Evolutionary conservation across 2,329 filamentous ascomycete species (phyloP).

Genomic region (Fusarium longipes): DNA sequence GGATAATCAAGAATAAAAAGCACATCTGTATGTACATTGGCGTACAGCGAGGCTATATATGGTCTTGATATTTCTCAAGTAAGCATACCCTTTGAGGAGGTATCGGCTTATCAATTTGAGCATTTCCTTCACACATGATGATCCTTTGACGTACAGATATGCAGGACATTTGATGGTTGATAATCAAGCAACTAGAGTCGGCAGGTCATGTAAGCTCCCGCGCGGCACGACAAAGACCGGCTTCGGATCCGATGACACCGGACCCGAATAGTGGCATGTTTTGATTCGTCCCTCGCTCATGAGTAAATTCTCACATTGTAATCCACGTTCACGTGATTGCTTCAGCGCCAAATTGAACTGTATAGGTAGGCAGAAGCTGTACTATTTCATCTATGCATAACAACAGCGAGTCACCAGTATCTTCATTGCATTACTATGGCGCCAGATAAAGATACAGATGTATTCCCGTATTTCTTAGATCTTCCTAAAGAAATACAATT

Average conservation of each 20-base stretch:
- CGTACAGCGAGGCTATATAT: not conserved
- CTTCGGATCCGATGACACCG: not conserved
- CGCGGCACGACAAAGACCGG: slow-evolving; percentile 1
- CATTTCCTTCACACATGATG: not conserved
- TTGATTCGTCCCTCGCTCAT: not conserved
- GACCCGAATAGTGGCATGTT: not conserved
- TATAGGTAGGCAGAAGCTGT: too few species aligned
- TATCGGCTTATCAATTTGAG: not conserved
- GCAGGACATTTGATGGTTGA: not conserved
- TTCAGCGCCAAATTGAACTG: too few species aligned
- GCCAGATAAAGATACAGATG: too few species aligned
- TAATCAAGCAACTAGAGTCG: slow-evolving; percentile 9
- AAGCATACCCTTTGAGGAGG: not conserved
- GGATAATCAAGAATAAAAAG: not conserved
- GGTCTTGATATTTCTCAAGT: not conserved
- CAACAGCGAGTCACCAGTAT: too few species aligned
- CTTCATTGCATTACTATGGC: too few species aligned
- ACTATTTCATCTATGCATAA: too few species aligned
- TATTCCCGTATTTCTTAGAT: slow-evolving; percentile 3
- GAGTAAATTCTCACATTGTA: too few species aligned
- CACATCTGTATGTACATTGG: not conserved
- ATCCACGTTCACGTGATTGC: not conserved
- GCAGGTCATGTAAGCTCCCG: not conserved
- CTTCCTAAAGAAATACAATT: slow-evolving; percentile 25
- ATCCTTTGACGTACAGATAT: not conserved